Base-by-base conservation (phyloP, 176 grass and related monocot genomes). In the Triticum turgidum region DNA sequence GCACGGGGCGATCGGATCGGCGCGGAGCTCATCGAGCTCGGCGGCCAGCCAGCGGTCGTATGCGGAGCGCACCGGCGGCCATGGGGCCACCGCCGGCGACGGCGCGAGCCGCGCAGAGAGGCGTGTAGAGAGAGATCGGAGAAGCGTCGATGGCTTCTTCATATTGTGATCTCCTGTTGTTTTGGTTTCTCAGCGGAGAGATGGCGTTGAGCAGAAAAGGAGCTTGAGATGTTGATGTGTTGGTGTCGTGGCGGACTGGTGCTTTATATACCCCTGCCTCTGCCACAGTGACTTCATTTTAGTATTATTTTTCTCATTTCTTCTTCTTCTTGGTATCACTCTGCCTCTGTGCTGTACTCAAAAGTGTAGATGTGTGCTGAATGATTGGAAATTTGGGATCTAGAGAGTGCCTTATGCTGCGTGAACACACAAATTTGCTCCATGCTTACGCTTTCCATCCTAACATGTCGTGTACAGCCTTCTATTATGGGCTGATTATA, bases 1-100 rank as follows among this genome's bases (percentile, higher is more conserved):
- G 85, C 42, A 93, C 9, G 86, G 80, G 11, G 79, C 41, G 30
- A 72, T 27, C 20, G 90, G 84, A 64, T 64, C 38, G 32, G 86
- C 41, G 15, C 89, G 93, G 81, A 98, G 93, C 66, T 90, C 89
- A 37, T 95, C 86, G 76, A 98, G 86, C 88, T 95, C 96, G 21
- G 91, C 79, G 18, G 88, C 81, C 30, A 98, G 86, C 93, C 96
- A 98, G 35, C 87, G 93, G 91, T 95, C 96, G 83, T 95, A 94
- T 37, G 86, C 83, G 0, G 93, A 86, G 14, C 91, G 89, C 21
- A 92, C 86, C 5, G 93, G 96, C 6, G 96, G 93, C 96, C 96
- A 98, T 0, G 96, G 96, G 0, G 79, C 73, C 77, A 98, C 88
- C 3, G 69, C 84, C 41, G 86, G 84, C 12, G 88, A 84, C 7